Conservation (phyloP, 208 protist species). For the Trichomonas gallinae region DNA sequence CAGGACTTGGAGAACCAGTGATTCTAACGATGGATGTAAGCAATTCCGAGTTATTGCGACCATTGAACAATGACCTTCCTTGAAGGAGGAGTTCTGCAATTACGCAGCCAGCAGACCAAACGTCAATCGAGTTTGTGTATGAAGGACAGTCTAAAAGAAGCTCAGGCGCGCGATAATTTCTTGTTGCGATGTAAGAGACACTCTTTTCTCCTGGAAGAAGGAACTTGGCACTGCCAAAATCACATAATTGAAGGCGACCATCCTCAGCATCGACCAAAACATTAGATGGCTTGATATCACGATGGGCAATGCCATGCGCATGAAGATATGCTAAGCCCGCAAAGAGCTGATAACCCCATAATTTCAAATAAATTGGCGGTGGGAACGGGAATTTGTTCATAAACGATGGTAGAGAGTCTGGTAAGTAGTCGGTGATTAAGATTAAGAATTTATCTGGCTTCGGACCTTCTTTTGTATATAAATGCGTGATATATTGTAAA, state of each 20-base stretch:
- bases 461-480: neutral
- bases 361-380: neutral
- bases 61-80: neutral
- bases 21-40: neutral
- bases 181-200: neutral
- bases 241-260: neutral
- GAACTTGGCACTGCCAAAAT: slow-evolving; percentile 15
- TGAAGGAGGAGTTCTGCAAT: neutral
- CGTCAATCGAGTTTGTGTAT: neutral
- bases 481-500: neutral
- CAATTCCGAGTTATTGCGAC: neutral
- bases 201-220: neutral
- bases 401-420: neutral
- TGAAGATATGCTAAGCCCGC: neutral
- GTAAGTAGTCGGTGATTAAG: neutral
- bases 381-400: neutral
- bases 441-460: neutral
- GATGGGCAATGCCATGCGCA: neutral
- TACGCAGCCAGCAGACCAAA: neutral
- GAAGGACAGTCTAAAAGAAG: neutral
- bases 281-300: slow-evolving; percentile 14
- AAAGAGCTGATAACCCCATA: neutral
- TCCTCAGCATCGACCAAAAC: neutral
- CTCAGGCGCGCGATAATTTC: neutral
- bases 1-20: neutral